These are phyloP conservation scores for Cercospora sp. DNA, from an alignment of 2,329 filamentous ascomycete species.

Conservation along the genomic window DNA sequence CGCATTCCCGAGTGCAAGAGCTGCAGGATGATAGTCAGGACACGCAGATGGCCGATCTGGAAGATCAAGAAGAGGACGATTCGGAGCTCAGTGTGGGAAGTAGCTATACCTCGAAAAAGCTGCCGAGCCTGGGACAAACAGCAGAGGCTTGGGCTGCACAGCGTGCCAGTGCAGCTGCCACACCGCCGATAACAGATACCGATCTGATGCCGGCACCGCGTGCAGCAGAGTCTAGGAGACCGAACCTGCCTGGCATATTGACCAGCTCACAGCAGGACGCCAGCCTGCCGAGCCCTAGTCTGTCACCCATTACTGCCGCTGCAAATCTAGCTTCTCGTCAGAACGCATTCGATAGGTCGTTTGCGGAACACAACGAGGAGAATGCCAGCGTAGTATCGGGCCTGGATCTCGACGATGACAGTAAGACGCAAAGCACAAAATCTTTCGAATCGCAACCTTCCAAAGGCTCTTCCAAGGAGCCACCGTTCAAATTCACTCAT, in stretches of 20 bases:
- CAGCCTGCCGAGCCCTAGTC: constrained; percentile 87
- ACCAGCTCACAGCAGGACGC: constrained; percentile 78
- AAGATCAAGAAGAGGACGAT: constrained; percentile 33
- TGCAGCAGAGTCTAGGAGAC: constrained; percentile 26
- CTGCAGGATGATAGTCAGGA: constrained; percentile 33
- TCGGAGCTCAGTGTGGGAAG: constrained; percentile 29
- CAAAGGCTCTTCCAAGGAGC: constrained; percentile 12
- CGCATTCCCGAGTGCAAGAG: constrained; percentile 33
- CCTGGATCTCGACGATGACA: constrained; percentile 38
- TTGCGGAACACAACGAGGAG: constrained; percentile 37
- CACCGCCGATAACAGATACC: constrained; percentile 72
- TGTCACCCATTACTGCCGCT: constrained; percentile 85
- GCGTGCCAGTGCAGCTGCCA: constrained; percentile 52
- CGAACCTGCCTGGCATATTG: constrained; percentile 57
- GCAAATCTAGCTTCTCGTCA: constrained; percentile 54
- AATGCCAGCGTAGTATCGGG: constrained; percentile 37
- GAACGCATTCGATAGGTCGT: constrained; percentile 38
- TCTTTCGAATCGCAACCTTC: constrained; percentile 31
- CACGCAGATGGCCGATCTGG: constrained; percentile 31
- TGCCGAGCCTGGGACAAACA: constrained; percentile 25
- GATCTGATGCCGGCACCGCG: constrained; percentile 60
- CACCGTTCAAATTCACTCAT: constrained; percentile 21
- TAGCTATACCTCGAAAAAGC: constrained; percentile 26
- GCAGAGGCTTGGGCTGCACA: constrained; percentile 22
- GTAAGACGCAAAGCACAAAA: constrained; percentile 28